phyloP scores from a whole-genome alignment of 139 green algal genomes.

The Chlamydomonas schloesseri region DNA sequence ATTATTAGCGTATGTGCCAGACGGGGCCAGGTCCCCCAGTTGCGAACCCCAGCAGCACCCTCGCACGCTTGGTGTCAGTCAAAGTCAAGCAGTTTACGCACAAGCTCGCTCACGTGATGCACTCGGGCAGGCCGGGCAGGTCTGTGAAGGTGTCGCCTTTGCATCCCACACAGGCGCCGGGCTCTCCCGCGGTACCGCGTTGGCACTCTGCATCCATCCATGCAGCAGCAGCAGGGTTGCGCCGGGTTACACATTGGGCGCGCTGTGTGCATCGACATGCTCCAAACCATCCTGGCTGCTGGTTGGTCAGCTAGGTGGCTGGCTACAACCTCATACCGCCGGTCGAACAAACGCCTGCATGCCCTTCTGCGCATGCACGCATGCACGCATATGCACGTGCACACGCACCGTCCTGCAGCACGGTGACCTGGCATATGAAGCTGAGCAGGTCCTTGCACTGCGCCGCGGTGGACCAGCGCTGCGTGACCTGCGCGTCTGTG shows the following conservation, averaged over 20 bases:
- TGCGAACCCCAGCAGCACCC: background rate
- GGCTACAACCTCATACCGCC: too few relatives aligned
- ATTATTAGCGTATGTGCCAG: background rate
- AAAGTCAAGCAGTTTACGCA: background rate
- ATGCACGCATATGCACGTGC: too few relatives aligned
- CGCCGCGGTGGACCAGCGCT: background rate
- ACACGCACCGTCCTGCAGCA: background rate
- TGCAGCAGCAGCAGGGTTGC: too few relatives aligned
- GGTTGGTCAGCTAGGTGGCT: too few relatives aligned
- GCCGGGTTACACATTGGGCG: too few relatives aligned
- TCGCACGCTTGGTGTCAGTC: background rate
- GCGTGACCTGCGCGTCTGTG: too few relatives aligned
- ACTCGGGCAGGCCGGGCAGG: background rate
- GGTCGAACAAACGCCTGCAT: too few relatives aligned
- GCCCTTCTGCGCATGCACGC: too few relatives aligned
- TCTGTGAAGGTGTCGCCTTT: background rate
- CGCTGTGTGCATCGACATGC: too few relatives aligned
- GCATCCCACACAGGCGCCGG: background rate
- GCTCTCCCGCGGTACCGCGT: background rate
- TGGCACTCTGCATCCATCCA: constrained; percentile 8
- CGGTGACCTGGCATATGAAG: background rate
- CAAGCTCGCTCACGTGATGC: background rate
- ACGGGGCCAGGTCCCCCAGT: too few relatives aligned
- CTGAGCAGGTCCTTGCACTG: background rate
- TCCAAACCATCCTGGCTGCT: too few relatives aligned